phyloP scores from a whole-genome alignment of 2,329 filamentous ascomycete species.

The Botrytis sinoallii region DNA sequence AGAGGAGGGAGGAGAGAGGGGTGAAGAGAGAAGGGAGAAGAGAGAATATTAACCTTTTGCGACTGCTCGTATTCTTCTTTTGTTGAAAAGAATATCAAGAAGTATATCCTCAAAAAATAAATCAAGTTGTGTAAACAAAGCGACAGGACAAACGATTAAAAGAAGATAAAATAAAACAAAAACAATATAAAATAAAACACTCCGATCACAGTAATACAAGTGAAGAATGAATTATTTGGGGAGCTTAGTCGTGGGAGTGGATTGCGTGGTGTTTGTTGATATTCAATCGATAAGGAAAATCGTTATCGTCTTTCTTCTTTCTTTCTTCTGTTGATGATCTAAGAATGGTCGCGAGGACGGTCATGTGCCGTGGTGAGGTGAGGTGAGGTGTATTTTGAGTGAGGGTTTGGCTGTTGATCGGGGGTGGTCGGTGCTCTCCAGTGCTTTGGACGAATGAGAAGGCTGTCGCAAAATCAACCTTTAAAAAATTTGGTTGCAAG shows the following conservation, averaged over 20 bases:
- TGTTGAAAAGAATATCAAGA: not conserved
- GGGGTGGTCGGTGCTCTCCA: slow-evolving; percentile 4
- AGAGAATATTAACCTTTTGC: not conserved
- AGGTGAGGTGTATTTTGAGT: not conserved
- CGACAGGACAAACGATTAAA: not conserved
- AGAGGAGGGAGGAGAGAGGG: not conserved
- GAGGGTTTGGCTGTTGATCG: not conserved
- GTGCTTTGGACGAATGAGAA: slow-evolving; percentile 17
- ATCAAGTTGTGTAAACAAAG: not conserved
- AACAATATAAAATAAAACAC: not conserved
- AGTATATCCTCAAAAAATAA: slow-evolving; percentile 2
- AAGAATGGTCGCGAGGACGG: not conserved
- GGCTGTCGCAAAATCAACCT: slow-evolving; percentile 16
- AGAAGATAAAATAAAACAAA: not conserved
- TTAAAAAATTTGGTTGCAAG: slow-evolving; percentile 20
- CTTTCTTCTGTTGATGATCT: not conserved
- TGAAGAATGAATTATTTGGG: not conserved
- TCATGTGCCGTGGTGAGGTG: not conserved
- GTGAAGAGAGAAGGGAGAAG: not conserved
- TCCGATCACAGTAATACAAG: not conserved
- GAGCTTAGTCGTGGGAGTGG: not conserved
- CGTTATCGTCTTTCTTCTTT: not conserved
- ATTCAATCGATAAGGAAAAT: not conserved
- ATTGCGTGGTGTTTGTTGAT: not conserved
- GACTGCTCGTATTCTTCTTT: not conserved